A percentile compares a stretch with the other conserved stretches of the same genome.
These are phyloP conservation scores for Carex pumila DNA, from an alignment of 176 grass and related monocot species.

Conservation along the genomic window DNA sequence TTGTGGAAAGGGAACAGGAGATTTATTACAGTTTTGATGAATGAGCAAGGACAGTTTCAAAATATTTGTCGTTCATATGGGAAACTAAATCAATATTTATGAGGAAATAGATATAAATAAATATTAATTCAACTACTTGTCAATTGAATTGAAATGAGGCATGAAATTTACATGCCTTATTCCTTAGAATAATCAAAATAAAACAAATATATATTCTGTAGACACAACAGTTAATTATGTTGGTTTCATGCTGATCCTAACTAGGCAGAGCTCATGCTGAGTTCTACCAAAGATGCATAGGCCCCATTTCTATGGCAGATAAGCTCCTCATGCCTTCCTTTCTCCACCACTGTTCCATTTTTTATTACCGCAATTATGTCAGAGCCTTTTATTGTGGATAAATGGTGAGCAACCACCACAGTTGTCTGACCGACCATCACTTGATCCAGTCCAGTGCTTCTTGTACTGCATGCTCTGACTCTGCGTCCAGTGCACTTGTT, in stretches of 20 bases:
- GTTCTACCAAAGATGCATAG: constrained; percentile 42
- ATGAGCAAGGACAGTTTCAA: not conserved
- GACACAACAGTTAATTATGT: not conserved
- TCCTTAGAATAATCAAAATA: not conserved
- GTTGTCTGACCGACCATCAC: constrained; percentile 50
- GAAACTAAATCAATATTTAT: not conserved
- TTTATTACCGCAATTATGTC: constrained; percentile 50
- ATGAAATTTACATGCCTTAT: not conserved
- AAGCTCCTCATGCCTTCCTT: constrained; percentile 52
- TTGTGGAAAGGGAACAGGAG: not conserved
- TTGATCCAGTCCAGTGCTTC: constrained; percentile 66
- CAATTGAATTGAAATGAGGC: not conserved
- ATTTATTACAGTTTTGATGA: not conserved
- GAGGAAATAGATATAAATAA: not conserved
- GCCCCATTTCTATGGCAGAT: constrained; percentile 39
- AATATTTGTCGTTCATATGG: not conserved
- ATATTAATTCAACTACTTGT: not conserved
- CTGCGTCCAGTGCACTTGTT: constrained; percentile 67
- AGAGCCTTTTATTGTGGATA: constrained; percentile 49
- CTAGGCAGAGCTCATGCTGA: constrained; percentile 17
- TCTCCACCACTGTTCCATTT: constrained; percentile 50
- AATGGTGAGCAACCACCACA: constrained; percentile 52
- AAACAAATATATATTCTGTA: not conserved
- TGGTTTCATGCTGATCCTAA: not conserved
- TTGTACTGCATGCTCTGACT: constrained; percentile 60